Percentiles rank a stretch among this genome's conserved stretches.
Evolutionary conservation across 768 basidiomycete genomes (phyloP).

Genomic region (Rhizopogon vinicolor): DNA sequence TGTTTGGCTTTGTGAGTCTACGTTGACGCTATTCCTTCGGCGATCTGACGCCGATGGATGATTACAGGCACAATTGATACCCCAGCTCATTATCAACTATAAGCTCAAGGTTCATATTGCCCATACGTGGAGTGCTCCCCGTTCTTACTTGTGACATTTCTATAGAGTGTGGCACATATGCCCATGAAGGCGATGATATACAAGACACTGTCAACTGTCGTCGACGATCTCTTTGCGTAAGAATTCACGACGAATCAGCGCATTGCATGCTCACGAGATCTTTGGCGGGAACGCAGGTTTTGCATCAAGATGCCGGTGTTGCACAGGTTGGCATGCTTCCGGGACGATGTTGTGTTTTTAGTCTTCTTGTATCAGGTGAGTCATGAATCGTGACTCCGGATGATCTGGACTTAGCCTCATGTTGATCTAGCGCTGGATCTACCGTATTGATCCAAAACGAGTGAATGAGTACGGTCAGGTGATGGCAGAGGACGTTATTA

Average conservation of each 20-base stretch:
- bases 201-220: slow-evolving; percentile 85
- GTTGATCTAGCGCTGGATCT: slow-evolving; percentile 82
- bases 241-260: slow-evolving; percentile 20
- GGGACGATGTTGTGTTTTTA: slow-evolving; percentile 88
- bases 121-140: slow-evolving; percentile 6
- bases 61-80: slow-evolving; percentile 74
- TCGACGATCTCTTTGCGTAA: slow-evolving; percentile 91
- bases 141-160: slow-evolving; percentile 3
- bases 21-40: not conserved
- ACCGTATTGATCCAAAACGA: slow-evolving; percentile 90
- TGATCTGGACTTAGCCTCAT: slow-evolving; percentile 14
- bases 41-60: slow-evolving; percentile 12
- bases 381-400: slow-evolving; percentile 7
- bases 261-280: slow-evolving; percentile 4
- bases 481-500: slow-evolving; percentile 43
- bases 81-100: slow-evolving; percentile 94
- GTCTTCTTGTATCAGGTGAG: slow-evolving; percentile 89
- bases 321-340: slow-evolving; percentile 87
- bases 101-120: slow-evolving; percentile 72
- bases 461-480: slow-evolving; percentile 97
- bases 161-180: slow-evolving; percentile 92
- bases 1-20: slow-evolving; percentile 93
- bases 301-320: slow-evolving; percentile 97
- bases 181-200: slow-evolving; percentile 99
- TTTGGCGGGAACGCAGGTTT: slow-evolving; percentile 47